Base-by-base conservation (phyloP, 805 yeast species). In the Metschnikowia hibisci region DNA sequence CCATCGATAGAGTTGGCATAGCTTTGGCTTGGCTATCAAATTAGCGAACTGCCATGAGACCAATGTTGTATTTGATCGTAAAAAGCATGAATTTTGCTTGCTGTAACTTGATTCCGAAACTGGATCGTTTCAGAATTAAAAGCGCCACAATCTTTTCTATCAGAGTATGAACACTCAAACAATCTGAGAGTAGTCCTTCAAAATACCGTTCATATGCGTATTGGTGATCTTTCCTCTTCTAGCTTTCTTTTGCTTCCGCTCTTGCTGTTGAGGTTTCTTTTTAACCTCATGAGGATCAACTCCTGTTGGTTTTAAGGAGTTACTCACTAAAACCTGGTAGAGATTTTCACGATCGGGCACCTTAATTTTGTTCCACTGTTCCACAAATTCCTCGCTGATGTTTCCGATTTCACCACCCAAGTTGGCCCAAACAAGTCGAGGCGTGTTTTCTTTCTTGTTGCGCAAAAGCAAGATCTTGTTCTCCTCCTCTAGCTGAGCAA, bases 201-300 rank as follows among this genome's bases (percentile, higher is more conserved):
- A 78, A 18, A 93, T 84, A 44, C 97, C 98, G 62, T 89, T 84
- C 95, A 93, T 85, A 65, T 93, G 99, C 2, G 95, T 84, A 63
- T 93, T 93, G 9, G 99, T 93, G 57, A 93, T 80, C 72, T 89
- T 93, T 35, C 96, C 95, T 59, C 89, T 78, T 66, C 98, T 81
- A 39, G 95, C 87, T 65, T 87, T 90, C 77, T 88, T 88, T 62
- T 84, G 89, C 67, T 89, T 91, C 62, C 84, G 80, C 51, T 80
- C 82, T 32, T 72, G 74, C 43, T 66, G 70, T 43, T 63, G 69
- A 35, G 77, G 78, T 43, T 77, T 78, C 60, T 81, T 84, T 64
- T 83, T 87, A 46, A 89, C 67, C n/a, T 86, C 78, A 32, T 89
- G 87, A n/a, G 99, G 98, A 61, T 93, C 99, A n/a, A 89, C 93